Conservation (phyloP, 2,329 filamentous ascomycete genomes). For the Tolypocladium capitatum region DNA sequence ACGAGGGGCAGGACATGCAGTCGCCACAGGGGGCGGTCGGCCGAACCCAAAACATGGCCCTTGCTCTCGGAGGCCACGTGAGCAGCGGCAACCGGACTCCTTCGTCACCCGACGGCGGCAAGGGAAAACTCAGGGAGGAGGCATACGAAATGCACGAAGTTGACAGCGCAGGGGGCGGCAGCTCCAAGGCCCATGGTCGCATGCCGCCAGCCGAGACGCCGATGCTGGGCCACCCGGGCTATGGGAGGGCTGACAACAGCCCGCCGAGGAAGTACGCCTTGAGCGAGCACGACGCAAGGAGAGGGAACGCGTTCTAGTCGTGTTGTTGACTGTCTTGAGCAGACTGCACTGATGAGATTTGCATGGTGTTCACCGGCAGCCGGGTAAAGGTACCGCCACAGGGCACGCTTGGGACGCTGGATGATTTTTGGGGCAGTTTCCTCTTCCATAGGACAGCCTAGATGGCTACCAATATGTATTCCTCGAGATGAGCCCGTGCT, state of each 20-base stretch:
- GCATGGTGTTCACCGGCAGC: constrained; percentile 1
- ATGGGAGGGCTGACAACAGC: constrained; percentile 22
- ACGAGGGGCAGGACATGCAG: constrained; percentile 18
- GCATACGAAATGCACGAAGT: constrained; percentile 36
- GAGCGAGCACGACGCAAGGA: constrained; percentile 2
- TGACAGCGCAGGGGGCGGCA: constrained; percentile 10
- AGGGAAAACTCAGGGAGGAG: constrained; percentile 28
- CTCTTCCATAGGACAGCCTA: neutral
- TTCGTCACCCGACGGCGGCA: constrained; percentile 16
- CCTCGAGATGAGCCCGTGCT: neutral
- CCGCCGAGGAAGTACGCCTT: constrained; percentile 9
- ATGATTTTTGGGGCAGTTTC: neutral
- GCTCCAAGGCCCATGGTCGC: constrained; percentile 5
- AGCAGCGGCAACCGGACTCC: neutral
- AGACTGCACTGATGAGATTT: neutral
- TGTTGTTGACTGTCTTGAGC: neutral
- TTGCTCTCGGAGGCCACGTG: constrained; percentile 3
- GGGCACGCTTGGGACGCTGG: neutral
- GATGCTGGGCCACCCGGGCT: constrained; percentile 31
- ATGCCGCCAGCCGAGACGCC: constrained; percentile 22
- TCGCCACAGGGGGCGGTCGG: constrained; percentile 20
- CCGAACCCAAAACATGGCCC: constrained; percentile 7
- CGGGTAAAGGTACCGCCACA: neutral
- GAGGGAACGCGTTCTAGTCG: constrained; percentile 1
- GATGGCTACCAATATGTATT: neutral